Percentiles rank a stretch among this genome's conserved stretches.
Evolutionary conservation across 768 basidiomycete species (phyloP).

Genomic region (Floccularia luteovirens): DNA sequence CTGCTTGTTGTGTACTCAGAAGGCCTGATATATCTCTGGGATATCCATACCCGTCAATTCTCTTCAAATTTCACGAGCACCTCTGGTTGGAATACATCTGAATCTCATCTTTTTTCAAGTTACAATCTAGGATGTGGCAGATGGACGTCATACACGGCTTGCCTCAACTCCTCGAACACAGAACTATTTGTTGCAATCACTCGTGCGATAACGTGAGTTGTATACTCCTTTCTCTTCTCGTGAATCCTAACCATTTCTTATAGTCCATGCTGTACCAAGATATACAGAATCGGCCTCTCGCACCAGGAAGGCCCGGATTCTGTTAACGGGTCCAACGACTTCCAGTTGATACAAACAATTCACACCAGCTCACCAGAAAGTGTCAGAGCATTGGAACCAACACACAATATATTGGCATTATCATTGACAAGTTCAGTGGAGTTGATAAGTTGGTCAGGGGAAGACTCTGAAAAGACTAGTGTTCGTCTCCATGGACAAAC

Average conservation of each 20-base stretch:
- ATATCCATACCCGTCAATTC: slow-evolving; percentile 14
- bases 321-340: slow-evolving; percentile 6
- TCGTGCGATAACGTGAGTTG: slow-evolving; percentile 15
- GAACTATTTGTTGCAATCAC: slow-evolving; percentile 18
- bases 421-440: slow-evolving; percentile 21
- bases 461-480: slow-evolving; percentile 3
- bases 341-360: slow-evolving; percentile 12
- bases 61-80: too few relatives aligned
- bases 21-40: slow-evolving; percentile 34
- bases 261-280: slow-evolving; percentile 14
- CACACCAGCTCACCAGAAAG: slow-evolving; percentile 14
- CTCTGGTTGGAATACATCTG: slow-evolving; percentile 5
- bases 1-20: slow-evolving; percentile 35
- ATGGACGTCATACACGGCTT: slow-evolving; percentile 15
- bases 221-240: not conserved
- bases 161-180: slow-evolving; percentile 12
- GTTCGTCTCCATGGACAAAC: slow-evolving; percentile 10
- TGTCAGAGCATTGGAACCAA: slow-evolving; percentile 27
- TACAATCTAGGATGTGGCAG: slow-evolving; percentile 5
- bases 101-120: slow-evolving; percentile 4
- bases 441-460: slow-evolving; percentile 28
- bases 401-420: slow-evolving; percentile 20
- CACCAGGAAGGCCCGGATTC: slow-evolving; percentile 2
- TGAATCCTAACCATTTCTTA: not conserved
- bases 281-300: slow-evolving; percentile 12